A percentile compares a stretch with the other conserved stretches of the same genome.
Conservation (phyloP, 2,329 filamentous ascomycete genomes). For the Trichoderma citrinoviride region DNA sequence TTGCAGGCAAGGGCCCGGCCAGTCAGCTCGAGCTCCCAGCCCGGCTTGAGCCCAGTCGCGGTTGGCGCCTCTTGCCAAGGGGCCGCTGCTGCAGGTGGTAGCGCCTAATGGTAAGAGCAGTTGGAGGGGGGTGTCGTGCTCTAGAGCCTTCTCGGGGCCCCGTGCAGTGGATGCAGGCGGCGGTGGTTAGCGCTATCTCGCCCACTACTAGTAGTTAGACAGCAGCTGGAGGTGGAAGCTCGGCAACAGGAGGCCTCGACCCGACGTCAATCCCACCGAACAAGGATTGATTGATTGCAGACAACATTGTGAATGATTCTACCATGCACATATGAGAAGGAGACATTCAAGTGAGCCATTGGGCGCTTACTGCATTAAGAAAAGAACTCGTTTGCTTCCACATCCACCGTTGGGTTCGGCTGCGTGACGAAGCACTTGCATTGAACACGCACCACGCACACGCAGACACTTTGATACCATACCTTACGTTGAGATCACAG, state of each 20-base stretch:
- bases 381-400: background rate
- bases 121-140: background rate
- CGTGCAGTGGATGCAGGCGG: background rate
- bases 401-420: slow-evolving; percentile 3
- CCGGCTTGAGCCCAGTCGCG: background rate
- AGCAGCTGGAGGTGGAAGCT: background rate
- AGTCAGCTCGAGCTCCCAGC: background rate
- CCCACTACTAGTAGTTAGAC: background rate
- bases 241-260: slow-evolving; percentile 16
- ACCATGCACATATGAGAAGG: no score
- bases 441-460: background rate
- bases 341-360: background rate
- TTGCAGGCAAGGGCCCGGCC: background rate
- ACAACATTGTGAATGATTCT: no score
- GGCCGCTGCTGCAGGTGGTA: slow-evolving; percentile 1
- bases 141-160: background rate
- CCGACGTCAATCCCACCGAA: background rate
- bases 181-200: background rate
- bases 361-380: slow-evolving; percentile 1
- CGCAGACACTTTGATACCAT: no score
- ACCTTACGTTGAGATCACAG: no score
- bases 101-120: background rate
- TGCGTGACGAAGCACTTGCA: background rate
- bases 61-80: slow-evolving; percentile 9
- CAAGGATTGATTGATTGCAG: no score